Base-by-base conservation (phyloP, 306 rosid genomes). In the Lotus japonicus region DNA sequence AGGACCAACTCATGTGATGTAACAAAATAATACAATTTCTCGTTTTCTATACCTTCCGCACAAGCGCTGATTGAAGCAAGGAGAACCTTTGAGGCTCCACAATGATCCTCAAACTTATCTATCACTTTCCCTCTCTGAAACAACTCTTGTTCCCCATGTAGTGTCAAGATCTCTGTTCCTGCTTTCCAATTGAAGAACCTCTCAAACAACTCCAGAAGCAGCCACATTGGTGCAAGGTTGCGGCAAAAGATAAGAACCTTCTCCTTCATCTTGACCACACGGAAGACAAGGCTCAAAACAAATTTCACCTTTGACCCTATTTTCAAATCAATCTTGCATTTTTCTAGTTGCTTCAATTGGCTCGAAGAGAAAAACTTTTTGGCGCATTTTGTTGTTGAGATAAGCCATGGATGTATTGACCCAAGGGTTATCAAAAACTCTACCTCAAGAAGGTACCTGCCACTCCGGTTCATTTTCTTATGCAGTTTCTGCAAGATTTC, bases 31-130 rank as follows among this genome's bases (percentile, higher is more conserved):
- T n/a, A n/a, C n/a, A n/a, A n/a, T n/a, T n/a, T n/a, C n/a, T n/a
- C n/a, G n/a, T n/a, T n/a, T n/a, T n/a, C n/a, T n/a, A n/a, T n/a
- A n/a, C 98, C 98, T 81, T 92, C 98, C 45, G 89, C 95, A 56
- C 98, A 92, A 55, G 98, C 97, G 39, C 95, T 86, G 11, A 92
- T 92, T 14, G 98, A 92, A 80, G 98, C 98, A 68, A 92, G 89
- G 9, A 92, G 80, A 10, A 92, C 73, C 83, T 75, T 89, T 3
- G 98, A 82, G 13, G 66, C 46, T 39, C 98, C 92, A 9, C 77
- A 62, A 4, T 85, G 67, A 33, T 92, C 89, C 70, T 92, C 98
- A 55, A 89, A 92, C 73, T 76, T 80, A 52, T 92, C 97, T 77
- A 92, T 92, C 51, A 92, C 89, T 77, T 82, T 87, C 2, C 97